These are phyloP conservation scores for Sporothrix pallida DNA, from an alignment of 2,329 filamentous ascomycete species.

Conservation along the genomic window DNA sequence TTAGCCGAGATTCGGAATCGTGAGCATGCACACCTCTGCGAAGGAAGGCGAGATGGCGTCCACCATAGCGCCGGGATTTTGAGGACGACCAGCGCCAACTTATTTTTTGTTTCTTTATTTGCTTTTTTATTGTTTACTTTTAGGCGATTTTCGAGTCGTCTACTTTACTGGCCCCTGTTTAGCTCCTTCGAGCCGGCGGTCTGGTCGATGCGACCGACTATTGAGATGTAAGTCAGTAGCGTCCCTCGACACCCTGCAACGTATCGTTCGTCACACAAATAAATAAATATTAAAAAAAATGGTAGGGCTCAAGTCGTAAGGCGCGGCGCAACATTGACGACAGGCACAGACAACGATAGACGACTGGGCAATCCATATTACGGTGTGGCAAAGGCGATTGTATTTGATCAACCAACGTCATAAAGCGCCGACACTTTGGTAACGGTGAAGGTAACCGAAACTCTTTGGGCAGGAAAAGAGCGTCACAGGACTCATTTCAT, in stretches of 20 bases:
- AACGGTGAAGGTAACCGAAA: background rate
- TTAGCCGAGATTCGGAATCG: constrained; percentile 32
- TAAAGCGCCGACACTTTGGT: background rate
- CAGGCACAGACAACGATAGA: background rate
- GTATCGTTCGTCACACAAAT: background rate
- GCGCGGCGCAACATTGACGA: background rate
- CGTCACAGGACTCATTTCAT: constrained; percentile 16
- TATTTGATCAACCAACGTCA: background rate
- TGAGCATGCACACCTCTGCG: background rate
- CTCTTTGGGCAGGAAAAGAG: background rate
- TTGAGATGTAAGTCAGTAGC: background rate
- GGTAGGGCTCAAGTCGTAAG: background rate
- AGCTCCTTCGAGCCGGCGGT: background rate
- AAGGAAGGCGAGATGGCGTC: constrained; percentile 6
- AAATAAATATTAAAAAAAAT: no score
- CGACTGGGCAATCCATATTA: background rate
- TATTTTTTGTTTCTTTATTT: background rate
- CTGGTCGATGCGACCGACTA: background rate
- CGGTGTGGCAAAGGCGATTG: background rate
- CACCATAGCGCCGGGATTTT: constrained; percentile 30
- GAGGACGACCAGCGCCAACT: constrained; percentile 6
- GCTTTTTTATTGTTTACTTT: background rate
- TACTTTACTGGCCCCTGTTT: background rate
- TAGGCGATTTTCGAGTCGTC: background rate
- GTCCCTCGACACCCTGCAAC: constrained; percentile 2